Evolutionary conservation across 2,329 filamentous ascomycete genomes (phyloP).

Genomic region (Diaporthe ilicicola): DNA sequence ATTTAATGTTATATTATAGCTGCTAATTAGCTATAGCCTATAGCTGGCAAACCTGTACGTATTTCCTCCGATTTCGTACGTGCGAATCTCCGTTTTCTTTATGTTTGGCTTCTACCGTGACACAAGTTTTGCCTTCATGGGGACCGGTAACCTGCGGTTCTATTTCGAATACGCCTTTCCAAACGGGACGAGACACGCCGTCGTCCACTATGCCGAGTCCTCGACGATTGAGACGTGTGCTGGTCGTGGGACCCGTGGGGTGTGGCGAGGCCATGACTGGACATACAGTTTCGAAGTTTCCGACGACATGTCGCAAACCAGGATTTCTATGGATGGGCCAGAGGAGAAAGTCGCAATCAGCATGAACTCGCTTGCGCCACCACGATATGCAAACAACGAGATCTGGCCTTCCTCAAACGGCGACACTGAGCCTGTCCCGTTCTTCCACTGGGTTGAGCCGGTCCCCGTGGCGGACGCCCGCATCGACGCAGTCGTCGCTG

Average conservation of each 20-base stretch:
- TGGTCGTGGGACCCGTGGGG: neutral
- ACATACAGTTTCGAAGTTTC: neutral
- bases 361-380: neutral
- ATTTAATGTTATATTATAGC: no score
- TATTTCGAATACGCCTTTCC: neutral
- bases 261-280: neutral
- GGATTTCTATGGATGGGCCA: neutral
- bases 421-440: neutral
- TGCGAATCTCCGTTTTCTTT: no score
- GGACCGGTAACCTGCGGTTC: neutral
- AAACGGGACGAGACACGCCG: neutral
- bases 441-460: neutral
- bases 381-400: neutral
- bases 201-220: neutral
- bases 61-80: no score
- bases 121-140: neutral
- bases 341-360: neutral
- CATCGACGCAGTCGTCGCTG: neutral
- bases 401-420: neutral
- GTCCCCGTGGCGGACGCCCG: neutral
- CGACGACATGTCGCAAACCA: neutral
- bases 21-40: no score
- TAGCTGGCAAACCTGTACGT: no score
- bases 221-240: neutral
- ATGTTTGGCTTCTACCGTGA: constrained; percentile 28